A percentile compares a stretch with the other conserved stretches of the same genome.
Conservation (phyloP, 768 basidiomycete species). For the Leucogyrophana mollusca region DNA sequence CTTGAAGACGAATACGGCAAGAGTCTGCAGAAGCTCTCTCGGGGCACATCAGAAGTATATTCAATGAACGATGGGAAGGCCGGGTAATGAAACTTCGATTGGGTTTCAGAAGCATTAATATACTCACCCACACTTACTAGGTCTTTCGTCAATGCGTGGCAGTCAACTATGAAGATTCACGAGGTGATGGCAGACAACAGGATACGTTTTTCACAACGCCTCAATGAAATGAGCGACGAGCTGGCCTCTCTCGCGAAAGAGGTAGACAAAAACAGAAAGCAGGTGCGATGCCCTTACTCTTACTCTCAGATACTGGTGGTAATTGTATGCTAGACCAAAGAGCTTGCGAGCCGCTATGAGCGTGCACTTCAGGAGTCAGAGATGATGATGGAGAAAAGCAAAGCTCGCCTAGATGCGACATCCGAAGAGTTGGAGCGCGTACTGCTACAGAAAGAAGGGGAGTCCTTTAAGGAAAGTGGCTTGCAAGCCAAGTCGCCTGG, state of each 20-base stretch:
- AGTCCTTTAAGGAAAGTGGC: conserved; percentile 79
- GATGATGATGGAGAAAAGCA: conserved; percentile 81
- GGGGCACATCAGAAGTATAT: conserved; percentile 79
- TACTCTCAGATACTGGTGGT: conserved; percentile 3
- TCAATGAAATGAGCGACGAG: conserved; percentile 98
- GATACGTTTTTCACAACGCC: conserved; percentile 76
- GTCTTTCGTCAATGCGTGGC: conserved; percentile 83
- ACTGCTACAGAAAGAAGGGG: conserved; percentile 92
- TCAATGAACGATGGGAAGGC: conserved; percentile 90
- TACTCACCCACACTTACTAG: conserved; percentile 24
- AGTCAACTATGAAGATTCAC: conserved; percentile 82
- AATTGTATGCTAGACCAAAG: conserved; percentile 69
- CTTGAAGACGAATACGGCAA: conserved; percentile 96
- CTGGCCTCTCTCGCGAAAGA: conserved; percentile 80
- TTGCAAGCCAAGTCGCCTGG: conserved; percentile 60
- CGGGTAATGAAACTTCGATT: conserved; percentile 55
- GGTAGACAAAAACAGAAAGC: conserved; percentile 92
- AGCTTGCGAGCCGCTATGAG: conserved; percentile 86
- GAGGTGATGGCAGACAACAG: conserved; percentile 90
- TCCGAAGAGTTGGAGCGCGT: conserved; percentile 95
- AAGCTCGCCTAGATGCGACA: conserved; percentile 79
- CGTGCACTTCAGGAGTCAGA: conserved; percentile 87
- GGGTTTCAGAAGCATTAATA: conserved; percentile 7
- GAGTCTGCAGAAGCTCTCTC: conserved; percentile 78
- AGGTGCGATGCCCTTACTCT: conserved; percentile 42